Percentiles rank a stretch among this genome's conserved stretches.
phyloP scores from a whole-genome alignment of 306 rosid species.

The Fagus crenata region DNA sequence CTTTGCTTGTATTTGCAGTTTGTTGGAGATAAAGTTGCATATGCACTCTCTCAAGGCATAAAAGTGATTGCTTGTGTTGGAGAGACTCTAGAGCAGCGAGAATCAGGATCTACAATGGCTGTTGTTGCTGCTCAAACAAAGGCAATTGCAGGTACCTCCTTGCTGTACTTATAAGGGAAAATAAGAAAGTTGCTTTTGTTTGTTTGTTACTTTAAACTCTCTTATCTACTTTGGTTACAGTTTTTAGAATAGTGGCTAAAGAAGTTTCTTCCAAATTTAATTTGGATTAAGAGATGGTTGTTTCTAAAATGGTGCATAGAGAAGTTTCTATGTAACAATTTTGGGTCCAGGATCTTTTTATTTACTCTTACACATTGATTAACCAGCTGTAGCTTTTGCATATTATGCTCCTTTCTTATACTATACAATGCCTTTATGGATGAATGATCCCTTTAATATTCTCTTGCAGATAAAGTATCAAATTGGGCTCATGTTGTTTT shows the following conservation, averaged over 20 bases:
- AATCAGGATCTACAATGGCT: conserved; percentile 58
- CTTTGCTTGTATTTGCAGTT: conserved; percentile 50
- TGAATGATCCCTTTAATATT: not conserved
- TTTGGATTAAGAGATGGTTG: not conserved
- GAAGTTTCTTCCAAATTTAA: not conserved
- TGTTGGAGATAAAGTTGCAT: conserved; percentile 83
- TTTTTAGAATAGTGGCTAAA: not conserved
- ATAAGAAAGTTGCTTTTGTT: not conserved
- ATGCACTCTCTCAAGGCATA: conserved; percentile 75
- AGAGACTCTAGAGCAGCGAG: conserved; percentile 87
- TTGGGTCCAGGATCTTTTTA: not conserved
- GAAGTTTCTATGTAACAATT: not conserved
- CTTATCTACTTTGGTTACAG: not conserved
- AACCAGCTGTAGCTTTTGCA: not conserved
- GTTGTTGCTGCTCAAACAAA: conserved; percentile 85
- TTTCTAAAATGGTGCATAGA: not conserved
- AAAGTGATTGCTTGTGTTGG: conserved; percentile 92
- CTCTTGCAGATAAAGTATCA: conserved; percentile 40
- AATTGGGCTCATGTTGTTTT: conserved; percentile 40
- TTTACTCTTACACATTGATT: not conserved
- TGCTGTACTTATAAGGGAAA: not conserved
- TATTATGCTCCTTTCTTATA: not conserved
- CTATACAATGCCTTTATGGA: not conserved
- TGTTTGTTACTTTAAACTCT: not conserved
- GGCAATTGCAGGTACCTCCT: conserved; percentile 72